Conservation (phyloP, 73 alveolate genomes). For the Stentor roeselii region DNA sequence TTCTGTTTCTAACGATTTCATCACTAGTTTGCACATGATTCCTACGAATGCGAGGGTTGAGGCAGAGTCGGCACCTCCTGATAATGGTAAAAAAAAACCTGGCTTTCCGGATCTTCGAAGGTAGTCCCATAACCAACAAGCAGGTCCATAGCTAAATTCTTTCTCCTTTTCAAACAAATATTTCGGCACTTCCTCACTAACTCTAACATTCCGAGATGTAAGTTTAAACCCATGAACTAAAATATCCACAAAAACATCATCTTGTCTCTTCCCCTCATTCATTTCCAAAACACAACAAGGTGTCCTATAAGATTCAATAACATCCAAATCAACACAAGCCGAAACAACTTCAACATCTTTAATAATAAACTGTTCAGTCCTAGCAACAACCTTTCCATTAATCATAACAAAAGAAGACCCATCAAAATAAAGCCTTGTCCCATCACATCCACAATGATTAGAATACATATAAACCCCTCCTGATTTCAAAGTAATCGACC, state of each 20-base stretch:
- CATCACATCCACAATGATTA: slow-evolving; percentile 78
- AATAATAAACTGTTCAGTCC: slow-evolving; percentile 65
- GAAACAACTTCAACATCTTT: slow-evolving; percentile 74
- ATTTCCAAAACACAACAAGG: slow-evolving; percentile 30
- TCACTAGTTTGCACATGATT: slow-evolving; percentile 48
- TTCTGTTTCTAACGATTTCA: background rate
- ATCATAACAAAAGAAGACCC: slow-evolving; percentile 74
- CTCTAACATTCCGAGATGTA: no score
- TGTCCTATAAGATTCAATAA: slow-evolving; percentile 61
- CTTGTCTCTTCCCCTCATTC: slow-evolving; percentile 37
- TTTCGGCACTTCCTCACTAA: background rate
- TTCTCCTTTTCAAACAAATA: slow-evolving; percentile 49
- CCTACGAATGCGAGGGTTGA: slow-evolving; percentile 76
- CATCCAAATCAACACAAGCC: slow-evolving; percentile 73
- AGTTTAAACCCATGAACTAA: background rate
- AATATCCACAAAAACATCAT: slow-evolving; percentile 39
- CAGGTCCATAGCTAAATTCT: slow-evolving; percentile 84
- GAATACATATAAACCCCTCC: slow-evolving; percentile 77
- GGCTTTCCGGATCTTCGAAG: slow-evolving; percentile 92
- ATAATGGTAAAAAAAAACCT: slow-evolving; percentile 88
- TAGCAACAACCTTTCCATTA: slow-evolving; percentile 79
- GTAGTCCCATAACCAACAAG: slow-evolving; percentile 94
- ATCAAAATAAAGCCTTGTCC: slow-evolving; percentile 82
- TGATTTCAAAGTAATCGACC: slow-evolving; percentile 49
- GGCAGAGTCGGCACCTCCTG: slow-evolving; percentile 95